Base-by-base conservation (phyloP, 106 monocot genomes). In the Chionographis japonica region DNA sequence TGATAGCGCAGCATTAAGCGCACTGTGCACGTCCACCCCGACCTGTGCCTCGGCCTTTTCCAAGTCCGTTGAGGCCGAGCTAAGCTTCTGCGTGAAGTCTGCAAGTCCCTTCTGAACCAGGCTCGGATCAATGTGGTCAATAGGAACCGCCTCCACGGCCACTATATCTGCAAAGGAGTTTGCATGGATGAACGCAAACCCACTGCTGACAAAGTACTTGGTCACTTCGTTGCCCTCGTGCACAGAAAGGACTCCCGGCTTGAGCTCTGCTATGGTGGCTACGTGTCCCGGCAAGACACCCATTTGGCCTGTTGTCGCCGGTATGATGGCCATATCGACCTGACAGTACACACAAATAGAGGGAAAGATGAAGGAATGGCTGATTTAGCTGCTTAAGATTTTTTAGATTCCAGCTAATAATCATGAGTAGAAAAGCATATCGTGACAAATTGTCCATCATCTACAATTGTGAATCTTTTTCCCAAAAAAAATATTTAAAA, bases 11-110 rank as follows among this genome's bases (percentile, higher is more conserved):
- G 86, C 79, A 69, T 91, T 91, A 18, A 95, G 79, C 42, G 95
- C 91, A 70, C 85, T 84, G 62, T 94, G 94, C 50, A 94, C 88
- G 64, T 94, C 94, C 0, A 94, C 79, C 0, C 88, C 91, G n/a
- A 94, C 88, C 68, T 94, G 94, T 5, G 90, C 94, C 59, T 94
- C 94, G 3, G 94, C 94, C 80, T 90, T 94, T 38, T 90, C 94
- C 54, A 91, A 41, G 68, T 91, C 90, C 0, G 88, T 88, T 1
- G 84, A 50, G 35, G 94, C 94, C 3, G 90, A 81, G 69, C 57
- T 77, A 56, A 94, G 81, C 77, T 91, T 94, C 74, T 88, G 85
- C 49, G 73, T 88, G 81, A 88, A 94, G 2, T 91, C 94, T 2
- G 88, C 68, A 3, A 95, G 81, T 5, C 91, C 91, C 67, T 91